Evolutionary conservation across 2,329 filamentous ascomycete genomes (phyloP), one percentile per base, ranked within the genome.

Genomic region (Geosmithia putterillii): DNA sequence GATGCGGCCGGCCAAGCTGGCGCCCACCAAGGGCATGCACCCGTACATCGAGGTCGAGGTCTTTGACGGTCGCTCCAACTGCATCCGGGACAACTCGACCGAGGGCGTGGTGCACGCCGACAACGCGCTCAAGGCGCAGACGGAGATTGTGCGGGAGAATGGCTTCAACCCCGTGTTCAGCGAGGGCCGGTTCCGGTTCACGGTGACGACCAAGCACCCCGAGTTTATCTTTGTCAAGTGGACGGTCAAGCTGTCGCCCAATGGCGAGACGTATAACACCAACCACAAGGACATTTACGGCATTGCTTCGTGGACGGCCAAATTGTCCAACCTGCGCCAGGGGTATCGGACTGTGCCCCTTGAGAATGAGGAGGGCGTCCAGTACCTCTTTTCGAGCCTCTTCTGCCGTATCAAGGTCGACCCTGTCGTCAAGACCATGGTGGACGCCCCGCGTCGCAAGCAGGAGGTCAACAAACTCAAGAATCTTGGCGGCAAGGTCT

Each of bases 1-100:
- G 45, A 94, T 94, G 61, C 80, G 89, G 19, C 85, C 86, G 12
- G 78, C 78, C 44, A 81, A 76, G 44, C 72, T 89, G 48, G 75
- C 80, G n/a, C 69, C 74, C 39, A 82, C 82, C 51, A 67, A 84
- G 48, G 81, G 77, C 46, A 81, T 96, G 63, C 89, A 95, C 57
- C 89, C 92, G 0, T 96, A 94, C 55, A 78, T 96, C 45, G 89
- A 96, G 63, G 83, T 96, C 23, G 90, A 98, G 61, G 83, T 96
- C 57, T 92, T 94, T 40, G 41, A 46, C 23, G 44, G 44, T 7
- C 41, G 41, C 8, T 78, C 79, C 18, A 76, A 73, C 42, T 54
- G 28, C 28, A 36, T 36, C 25, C 8, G 32, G 18, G 42, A 40
- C 8, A n/a, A 14, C 7, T 7, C 18, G 20, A 37, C 35, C n/a